Percentiles rank a stretch among this genome's conserved stretches.
Evolutionary conservation across 2,329 filamentous ascomycete genomes (phyloP).

Genomic region (Fusarium compactum): DNA sequence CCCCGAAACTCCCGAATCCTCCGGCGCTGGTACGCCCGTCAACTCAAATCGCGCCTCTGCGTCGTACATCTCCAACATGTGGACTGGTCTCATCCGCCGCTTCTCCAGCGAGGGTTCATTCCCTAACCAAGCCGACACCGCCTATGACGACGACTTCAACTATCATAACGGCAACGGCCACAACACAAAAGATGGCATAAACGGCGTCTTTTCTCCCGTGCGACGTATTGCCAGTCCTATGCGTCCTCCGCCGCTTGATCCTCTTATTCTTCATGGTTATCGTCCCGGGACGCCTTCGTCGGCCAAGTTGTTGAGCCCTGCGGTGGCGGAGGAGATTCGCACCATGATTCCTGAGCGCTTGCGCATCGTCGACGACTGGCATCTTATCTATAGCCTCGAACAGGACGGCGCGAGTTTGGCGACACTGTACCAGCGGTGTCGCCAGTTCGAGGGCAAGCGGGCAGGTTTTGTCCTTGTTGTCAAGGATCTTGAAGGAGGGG

Average conservation of each 20-base stretch:
- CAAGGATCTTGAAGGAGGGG: conserved; percentile 78
- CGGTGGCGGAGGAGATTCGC: conserved; percentile 91
- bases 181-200: conserved; percentile 65
- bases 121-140: conserved; percentile 47
- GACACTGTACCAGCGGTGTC: conserved; percentile 86
- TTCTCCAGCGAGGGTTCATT: conserved; percentile 66
- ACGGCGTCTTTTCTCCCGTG: conserved; percentile 66
- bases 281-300: conserved; percentile 67
- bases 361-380: conserved; percentile 89
- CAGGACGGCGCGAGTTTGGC: conserved; percentile 89
- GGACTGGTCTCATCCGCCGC: conserved; percentile 75
- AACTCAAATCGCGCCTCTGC: conserved; percentile 43
- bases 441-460: conserved; percentile 73
- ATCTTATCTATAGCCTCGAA: conserved; percentile 87
- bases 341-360: conserved; percentile 87
- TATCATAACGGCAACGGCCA: conserved; percentile 52
- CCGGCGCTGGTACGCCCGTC: conserved; percentile 43
- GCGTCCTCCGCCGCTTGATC: conserved; percentile 88
- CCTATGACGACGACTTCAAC: conserved; percentile 33
- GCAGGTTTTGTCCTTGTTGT: conserved; percentile 93
- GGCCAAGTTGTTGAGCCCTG: conserved; percentile 75
- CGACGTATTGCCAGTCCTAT: conserved; percentile 79
- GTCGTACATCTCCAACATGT: conserved; percentile 55
- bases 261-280: conserved; percentile 78
- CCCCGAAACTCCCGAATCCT: conserved; percentile 41